Conservation (phyloP, 352 stramenopile species). For the Globisporangium cylindrosporum region DNA sequence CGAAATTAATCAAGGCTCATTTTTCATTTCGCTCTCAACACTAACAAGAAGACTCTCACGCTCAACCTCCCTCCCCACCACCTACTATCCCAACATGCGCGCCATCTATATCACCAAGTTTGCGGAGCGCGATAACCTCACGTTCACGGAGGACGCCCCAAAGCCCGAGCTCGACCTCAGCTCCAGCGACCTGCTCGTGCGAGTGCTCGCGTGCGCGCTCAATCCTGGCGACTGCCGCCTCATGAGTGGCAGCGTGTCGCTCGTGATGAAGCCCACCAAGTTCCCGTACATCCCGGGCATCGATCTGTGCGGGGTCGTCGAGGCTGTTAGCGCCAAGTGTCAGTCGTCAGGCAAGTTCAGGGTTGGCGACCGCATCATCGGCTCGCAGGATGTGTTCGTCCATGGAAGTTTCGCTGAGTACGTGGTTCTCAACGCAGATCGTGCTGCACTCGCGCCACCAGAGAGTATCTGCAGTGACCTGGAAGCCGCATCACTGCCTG, state of each 20-base stretch:
- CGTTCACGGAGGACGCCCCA: slow-evolving; percentile 19
- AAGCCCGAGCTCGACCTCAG: slow-evolving; percentile 19
- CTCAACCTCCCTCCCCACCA: background rate
- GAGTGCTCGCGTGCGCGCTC: slow-evolving; percentile 29
- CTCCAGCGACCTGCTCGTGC: slow-evolving; percentile 28
- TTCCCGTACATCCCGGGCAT: slow-evolving; percentile 44
- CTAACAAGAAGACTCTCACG: background rate
- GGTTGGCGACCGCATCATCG: slow-evolving; percentile 34
- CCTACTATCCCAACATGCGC: slow-evolving; percentile 24
- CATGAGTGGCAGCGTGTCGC: slow-evolving; percentile 33
- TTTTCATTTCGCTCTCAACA: background rate
- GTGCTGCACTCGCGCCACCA: slow-evolving; percentile 22
- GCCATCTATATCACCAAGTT: slow-evolving; percentile 38
- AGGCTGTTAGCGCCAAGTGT: slow-evolving; percentile 27
- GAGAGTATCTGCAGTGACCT: slow-evolving; percentile 14
- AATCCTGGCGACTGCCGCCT: slow-evolving; percentile 35
- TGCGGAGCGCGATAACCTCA: slow-evolving; percentile 24
- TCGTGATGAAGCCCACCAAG: slow-evolving; percentile 35
- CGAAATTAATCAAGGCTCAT: background rate
- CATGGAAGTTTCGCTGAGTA: slow-evolving; percentile 37
- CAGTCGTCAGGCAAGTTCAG: slow-evolving; percentile 12
- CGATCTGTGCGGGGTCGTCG: slow-evolving; percentile 42
- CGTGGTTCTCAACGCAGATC: slow-evolving; percentile 23
- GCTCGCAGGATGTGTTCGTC: slow-evolving; percentile 19
- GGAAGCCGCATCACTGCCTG: slow-evolving; percentile 28